Conservation (phyloP, 1,284 basidiomycete genomes). For the Cerrena zonata region DNA sequence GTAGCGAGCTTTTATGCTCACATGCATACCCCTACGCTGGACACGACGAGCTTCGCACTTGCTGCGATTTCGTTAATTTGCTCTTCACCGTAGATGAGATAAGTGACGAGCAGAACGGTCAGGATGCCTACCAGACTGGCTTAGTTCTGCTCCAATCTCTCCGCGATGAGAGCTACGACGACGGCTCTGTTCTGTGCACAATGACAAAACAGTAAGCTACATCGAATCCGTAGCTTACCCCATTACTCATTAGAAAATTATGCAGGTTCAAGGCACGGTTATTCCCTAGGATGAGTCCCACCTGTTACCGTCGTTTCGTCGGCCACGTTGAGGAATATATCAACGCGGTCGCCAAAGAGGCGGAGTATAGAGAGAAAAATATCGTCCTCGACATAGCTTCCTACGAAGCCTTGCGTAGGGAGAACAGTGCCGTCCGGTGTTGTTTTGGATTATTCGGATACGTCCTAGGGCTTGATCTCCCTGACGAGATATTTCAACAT, state of each 20-base stretch:
- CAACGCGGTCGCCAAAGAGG: slow-evolving; percentile 51
- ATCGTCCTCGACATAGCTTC: slow-evolving; percentile 47
- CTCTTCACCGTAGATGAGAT: slow-evolving; percentile 68
- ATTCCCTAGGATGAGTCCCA: slow-evolving; percentile 37
- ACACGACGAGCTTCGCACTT: slow-evolving; percentile 52
- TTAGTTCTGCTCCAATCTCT: slow-evolving; percentile 49
- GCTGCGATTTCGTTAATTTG: slow-evolving; percentile 61
- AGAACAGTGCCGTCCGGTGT: slow-evolving; percentile 60
- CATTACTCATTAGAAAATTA: slow-evolving; percentile 2
- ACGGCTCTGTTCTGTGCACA: slow-evolving; percentile 47
- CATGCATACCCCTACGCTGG: slow-evolving; percentile 57
- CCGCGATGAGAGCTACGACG: slow-evolving; percentile 46
- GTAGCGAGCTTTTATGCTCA: slow-evolving; percentile 58
- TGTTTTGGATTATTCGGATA: slow-evolving; percentile 63
- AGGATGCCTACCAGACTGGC: slow-evolving; percentile 50
- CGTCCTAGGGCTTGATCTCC: slow-evolving; percentile 54
- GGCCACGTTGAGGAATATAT: slow-evolving; percentile 53
- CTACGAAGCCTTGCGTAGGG: slow-evolving; percentile 53
- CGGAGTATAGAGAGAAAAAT: slow-evolving; percentile 52
- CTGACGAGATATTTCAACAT: slow-evolving; percentile 55
- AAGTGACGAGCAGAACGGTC: slow-evolving; percentile 59
- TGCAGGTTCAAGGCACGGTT: slow-evolving; percentile 50
- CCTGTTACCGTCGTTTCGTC: slow-evolving; percentile 44
- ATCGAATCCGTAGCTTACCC: neutral
- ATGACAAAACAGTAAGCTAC: slow-evolving; percentile 56